Base-by-base conservation (phyloP, 257 asterid species). In the Mitragyna speciosa region DNA sequence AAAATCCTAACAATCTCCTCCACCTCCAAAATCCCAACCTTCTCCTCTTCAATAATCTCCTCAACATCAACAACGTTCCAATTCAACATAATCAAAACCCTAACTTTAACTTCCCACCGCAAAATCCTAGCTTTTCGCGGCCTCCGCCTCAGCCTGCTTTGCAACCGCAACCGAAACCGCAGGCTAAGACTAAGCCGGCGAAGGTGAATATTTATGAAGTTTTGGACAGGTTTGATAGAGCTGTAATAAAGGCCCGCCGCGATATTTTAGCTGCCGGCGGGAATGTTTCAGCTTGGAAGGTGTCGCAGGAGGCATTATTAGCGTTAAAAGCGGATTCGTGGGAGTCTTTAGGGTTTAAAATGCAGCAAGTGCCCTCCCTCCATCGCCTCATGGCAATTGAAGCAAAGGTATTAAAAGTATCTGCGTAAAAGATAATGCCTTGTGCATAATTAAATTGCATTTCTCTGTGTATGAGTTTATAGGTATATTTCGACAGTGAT, bases 301-400 rank as follows among this genome's bases (percentile, higher is more conserved):
- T 91, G 66, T 89, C 97, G n/a, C 92, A 88, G 88, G 92, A 87
- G 71, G 99, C 93, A 70, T 80, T 92, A 78, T 67, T 83, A 86
- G 78, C 73, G 70, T 83, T 93, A 43, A 79, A 89, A 76, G 93
- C 88, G 41, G 91, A 87, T 74, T 91, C 99, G 4, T 95, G 97
- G 98, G 97, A 90, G 83, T 88, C 94, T 54, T 89, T 93, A 83
- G 97, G 99, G 52, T 80, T 87, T 81, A 90, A 84, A 69, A 85
- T 95, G 93, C 96, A 92, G 88, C 93, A 88, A 82, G 91, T 92
- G 69, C 98, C 99, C 75, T 87, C 97, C 26, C 86, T 95, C 73
- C 86, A 85, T 65, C 80, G 79, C 64, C 90, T 92, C 65, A 72
- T 89, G 33, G 84, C 67, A 61, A 87, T 83, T 7, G 99, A 93